Conservation (phyloP, 306 rosid species). For the peach (Prunus persica) region Prunus_persica_NCBIv2 NC_034009.1:37931501-37932000, state of each 20-base stretch:
- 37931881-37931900: neutral
- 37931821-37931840: neutral
- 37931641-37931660: neutral
- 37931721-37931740: neutral
- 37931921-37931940: neutral
- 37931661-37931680: neutral
- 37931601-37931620: neutral
- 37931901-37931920: neutral
- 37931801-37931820: neutral
- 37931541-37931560: neutral
- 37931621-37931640: neutral
- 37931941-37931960: neutral
- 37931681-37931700: neutral
- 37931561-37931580: neutral
- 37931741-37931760: neutral
- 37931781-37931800: neutral
- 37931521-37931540: no score
- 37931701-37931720: neutral
- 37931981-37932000: neutral
- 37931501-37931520: neutral
- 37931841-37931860: neutral
- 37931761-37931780: neutral
- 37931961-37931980: neutral
- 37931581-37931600: neutral
- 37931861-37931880: neutral